These are phyloP conservation scores for Manihot esculenta DNA, from an alignment of 441 rosid species.

Conservation along the genomic window DNA sequence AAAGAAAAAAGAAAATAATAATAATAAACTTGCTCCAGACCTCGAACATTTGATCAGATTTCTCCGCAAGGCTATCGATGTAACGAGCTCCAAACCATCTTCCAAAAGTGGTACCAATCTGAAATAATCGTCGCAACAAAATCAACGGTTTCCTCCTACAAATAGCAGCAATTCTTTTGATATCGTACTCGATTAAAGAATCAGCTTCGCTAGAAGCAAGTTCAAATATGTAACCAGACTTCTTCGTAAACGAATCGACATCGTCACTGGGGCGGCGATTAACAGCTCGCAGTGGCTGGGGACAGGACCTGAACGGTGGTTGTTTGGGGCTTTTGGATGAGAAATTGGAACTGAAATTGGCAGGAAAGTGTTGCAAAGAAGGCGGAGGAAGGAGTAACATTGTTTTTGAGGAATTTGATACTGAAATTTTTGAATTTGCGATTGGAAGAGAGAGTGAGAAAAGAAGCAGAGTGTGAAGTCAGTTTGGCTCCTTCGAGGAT, in stretches of 20 bases:
- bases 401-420: not conserved
- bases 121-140: conserved; percentile 67
- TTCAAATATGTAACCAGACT: conserved; percentile 78
- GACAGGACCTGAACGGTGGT: not conserved
- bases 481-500: too few species aligned
- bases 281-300: conserved; percentile 22
- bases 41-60: conserved; percentile 72
- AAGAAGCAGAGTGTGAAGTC: too few species aligned
- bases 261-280: conserved; percentile 34
- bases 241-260: conserved; percentile 68
- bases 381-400: conserved; percentile 9
- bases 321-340: not conserved
- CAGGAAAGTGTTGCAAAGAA: conserved; percentile 1
- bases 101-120: conserved; percentile 66
- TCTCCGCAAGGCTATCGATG: conserved; percentile 57
- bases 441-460: too few species aligned
- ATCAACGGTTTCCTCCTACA: conserved; percentile 66
- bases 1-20: not conserved
- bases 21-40: conserved; percentile 23
- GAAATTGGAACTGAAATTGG: conserved; percentile 5
- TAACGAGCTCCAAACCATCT: conserved; percentile 71
- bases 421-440: too few species aligned
- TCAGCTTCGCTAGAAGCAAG: conserved; percentile 61
- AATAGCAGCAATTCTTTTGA: conserved; percentile 43
- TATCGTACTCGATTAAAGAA: conserved; percentile 53